These are phyloP conservation scores for Alternaria rosae DNA, from an alignment of 2,329 filamentous ascomycete genomes.

Conservation along the genomic window DNA sequence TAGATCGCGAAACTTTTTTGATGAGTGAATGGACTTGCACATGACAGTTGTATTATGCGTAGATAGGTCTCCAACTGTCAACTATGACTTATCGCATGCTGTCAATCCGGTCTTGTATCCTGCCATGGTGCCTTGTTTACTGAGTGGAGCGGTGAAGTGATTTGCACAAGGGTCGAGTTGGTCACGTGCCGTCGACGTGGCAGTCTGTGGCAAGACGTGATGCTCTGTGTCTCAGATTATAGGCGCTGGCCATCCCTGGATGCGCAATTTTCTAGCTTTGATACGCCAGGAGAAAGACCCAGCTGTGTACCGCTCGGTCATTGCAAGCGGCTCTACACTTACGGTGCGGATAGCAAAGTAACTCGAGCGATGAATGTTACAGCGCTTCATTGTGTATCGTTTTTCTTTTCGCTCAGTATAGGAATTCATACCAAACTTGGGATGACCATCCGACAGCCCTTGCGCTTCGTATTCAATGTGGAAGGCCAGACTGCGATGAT, in stretches of 20 bases:
- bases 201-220: not conserved
- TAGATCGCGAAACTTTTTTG: not conserved
- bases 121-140: slow-evolving; percentile 16
- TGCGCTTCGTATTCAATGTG: not conserved
- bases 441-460: not conserved
- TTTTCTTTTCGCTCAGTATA: not conserved
- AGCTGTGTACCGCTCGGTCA: not conserved
- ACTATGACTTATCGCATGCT: not conserved
- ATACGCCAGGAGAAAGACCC: not conserved
- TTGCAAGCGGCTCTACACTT: not conserved
- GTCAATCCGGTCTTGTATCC: not conserved
- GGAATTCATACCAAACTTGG: not conserved
- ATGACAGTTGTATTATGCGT: slow-evolving; percentile 1
- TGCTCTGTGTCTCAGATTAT: not conserved
- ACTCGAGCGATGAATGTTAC: not conserved
- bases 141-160: slow-evolving; percentile 22
- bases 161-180: slow-evolving; percentile 13
- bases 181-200: slow-evolving; percentile 22
- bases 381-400: not conserved
- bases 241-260: not conserved
- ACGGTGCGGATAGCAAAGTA: not conserved
- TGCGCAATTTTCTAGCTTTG: not conserved
- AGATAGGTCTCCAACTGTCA: not conserved
- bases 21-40: slow-evolving; percentile 4
- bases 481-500: not conserved